These are phyloP conservation scores for Aphanomyces invadans DNA, from an alignment of 352 stramenopile genomes.

Conservation along the genomic window DNA sequence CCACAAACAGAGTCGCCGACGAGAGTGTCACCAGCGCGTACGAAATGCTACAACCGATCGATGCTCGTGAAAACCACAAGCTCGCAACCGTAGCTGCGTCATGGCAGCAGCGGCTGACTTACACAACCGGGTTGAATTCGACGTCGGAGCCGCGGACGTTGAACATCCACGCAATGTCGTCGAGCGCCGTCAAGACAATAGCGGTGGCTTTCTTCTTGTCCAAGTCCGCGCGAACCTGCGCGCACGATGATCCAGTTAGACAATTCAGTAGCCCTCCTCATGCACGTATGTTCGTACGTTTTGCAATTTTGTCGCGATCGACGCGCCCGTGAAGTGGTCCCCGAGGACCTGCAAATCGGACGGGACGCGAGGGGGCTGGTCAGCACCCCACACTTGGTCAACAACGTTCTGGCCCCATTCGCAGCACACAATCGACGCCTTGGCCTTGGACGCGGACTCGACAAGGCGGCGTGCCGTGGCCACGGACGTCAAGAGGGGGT, in stretches of 20 bases:
- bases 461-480: constrained; percentile 61
- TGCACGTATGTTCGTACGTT: constrained; percentile 37
- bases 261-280: no score
- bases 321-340: constrained; percentile 89
- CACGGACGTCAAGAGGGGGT: constrained; percentile 91
- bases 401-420: constrained; percentile 90
- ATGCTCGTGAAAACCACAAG: no score
- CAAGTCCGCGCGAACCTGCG: constrained; percentile 70
- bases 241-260: not conserved
- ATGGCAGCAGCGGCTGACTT: no score
- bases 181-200: constrained; percentile 92
- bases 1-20: constrained; percentile 87
- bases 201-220: constrained; percentile 85
- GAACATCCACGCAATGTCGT: constrained; percentile 97
- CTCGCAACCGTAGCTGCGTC: no score
- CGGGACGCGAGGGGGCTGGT: constrained; percentile 53
- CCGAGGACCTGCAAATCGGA: constrained; percentile 88
- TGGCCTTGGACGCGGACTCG: constrained; percentile 54
- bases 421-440: constrained; percentile 62
- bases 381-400: constrained; percentile 87
- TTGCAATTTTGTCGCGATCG: constrained; percentile 86
- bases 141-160: constrained; percentile 97
- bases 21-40: constrained; percentile 92
- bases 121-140: constrained; percentile 96
- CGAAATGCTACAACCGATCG: constrained; percentile 50